phyloP scores from a whole-genome alignment of 768 basidiomycete genomes.

The Coprinopsis marcescibilis region DNA sequence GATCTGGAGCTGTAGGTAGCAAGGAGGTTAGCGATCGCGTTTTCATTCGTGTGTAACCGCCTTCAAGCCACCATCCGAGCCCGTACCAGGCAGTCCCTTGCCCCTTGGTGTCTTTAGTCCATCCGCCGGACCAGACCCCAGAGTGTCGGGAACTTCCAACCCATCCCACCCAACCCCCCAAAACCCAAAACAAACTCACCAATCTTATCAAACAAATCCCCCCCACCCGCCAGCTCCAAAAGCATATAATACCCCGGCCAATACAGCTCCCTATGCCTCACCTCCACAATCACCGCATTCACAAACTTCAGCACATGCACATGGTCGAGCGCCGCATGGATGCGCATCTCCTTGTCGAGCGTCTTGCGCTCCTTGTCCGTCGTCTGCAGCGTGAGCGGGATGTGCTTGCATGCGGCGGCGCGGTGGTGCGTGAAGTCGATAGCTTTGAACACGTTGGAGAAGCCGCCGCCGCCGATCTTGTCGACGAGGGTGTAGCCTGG shows the following conservation, averaged over 20 bases:
- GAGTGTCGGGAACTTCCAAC: too few species aligned
- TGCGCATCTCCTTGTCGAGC: constrained; percentile 87
- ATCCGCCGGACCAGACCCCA: too few species aligned
- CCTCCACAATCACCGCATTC: constrained; percentile 70
- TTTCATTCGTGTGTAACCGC: too few species aligned
- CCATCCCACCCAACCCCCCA: too few species aligned
- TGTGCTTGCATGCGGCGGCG: constrained; percentile 85
- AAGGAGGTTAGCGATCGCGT: neutral
- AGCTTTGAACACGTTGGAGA: constrained; percentile 74
- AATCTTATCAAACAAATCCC: constrained; percentile 98
- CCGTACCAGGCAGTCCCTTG: too few species aligned
- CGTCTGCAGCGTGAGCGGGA: constrained; percentile 57
- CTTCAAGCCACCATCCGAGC: too few species aligned
- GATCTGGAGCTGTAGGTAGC: constrained; percentile 66
- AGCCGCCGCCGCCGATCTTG: constrained; percentile 15
- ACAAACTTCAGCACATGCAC: constrained; percentile 78
- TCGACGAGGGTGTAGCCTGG: constrained; percentile 11
- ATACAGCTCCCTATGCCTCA: constrained; percentile 49
- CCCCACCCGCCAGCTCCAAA: constrained; percentile 87
- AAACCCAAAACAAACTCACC: constrained; percentile 42
- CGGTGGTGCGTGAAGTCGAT: constrained; percentile 59
- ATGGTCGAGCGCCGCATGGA: constrained; percentile 79
- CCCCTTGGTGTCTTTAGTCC: too few species aligned
- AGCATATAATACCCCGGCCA: constrained; percentile 88
- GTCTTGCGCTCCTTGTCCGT: constrained; percentile 69